Percentiles rank a stretch among this genome's conserved stretches.
Evolutionary conservation across 345 rosid species (phyloP).

Genomic region (Salix arbutifolia): DNA sequence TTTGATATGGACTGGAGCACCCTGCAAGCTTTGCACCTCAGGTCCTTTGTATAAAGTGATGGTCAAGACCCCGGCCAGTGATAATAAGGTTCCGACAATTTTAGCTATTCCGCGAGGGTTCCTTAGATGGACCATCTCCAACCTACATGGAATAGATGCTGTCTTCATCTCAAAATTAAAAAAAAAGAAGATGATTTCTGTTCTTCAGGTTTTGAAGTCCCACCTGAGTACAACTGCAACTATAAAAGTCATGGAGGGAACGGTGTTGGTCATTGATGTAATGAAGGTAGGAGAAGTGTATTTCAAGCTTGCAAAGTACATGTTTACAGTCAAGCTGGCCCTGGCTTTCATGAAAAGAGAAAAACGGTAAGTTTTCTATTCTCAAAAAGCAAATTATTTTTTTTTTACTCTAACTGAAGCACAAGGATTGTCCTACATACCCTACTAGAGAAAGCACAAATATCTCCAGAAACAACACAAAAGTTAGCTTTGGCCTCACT

Average conservation of each 20-base stretch:
- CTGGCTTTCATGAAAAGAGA: conserved; percentile 14
- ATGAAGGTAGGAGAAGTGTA: conserved; percentile 30
- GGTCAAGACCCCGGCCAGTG: conserved; percentile 17
- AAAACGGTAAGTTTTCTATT: neutral
- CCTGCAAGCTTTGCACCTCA: conserved; percentile 13
- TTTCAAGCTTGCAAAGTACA: conserved; percentile 32
- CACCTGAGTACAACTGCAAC: conserved; percentile 26
- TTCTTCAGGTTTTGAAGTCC: neutral
- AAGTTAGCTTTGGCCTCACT: conserved; percentile 28
- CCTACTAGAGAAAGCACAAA: conserved; percentile 29
- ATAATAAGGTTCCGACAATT: conserved; percentile 13
- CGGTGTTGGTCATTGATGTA: conserved; percentile 24
- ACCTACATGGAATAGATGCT: conserved; percentile 3
- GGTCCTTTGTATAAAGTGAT: conserved; percentile 27
- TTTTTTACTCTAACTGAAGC: neutral
- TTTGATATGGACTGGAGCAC: conserved; percentile 19
- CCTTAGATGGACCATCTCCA: conserved; percentile 19
- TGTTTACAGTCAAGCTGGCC: conserved; percentile 25
- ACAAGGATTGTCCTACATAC: neutral
- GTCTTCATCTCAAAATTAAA: neutral
- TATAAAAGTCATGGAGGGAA: conserved; percentile 20
- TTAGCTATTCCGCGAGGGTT: conserved; percentile 17
- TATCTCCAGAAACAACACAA: conserved; percentile 24
- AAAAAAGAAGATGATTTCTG: neutral
- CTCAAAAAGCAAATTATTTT: neutral